Evolutionary conservation across 768 basidiomycete genomes (phyloP), one percentile per base, ranked within the genome.

Genomic region (Tubosaeta sp.): DNA sequence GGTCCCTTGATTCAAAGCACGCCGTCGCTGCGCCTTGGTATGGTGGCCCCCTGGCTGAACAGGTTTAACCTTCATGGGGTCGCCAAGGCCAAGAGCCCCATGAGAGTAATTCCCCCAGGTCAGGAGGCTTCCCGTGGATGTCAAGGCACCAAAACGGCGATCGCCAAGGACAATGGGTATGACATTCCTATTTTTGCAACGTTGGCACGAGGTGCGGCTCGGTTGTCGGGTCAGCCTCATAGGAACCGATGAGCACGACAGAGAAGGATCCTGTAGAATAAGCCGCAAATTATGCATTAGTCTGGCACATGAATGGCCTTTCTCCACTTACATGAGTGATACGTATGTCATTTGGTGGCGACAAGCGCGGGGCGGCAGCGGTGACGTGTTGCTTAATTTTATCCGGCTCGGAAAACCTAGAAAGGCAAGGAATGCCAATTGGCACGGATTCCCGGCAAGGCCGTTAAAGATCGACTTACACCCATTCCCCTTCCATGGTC

Each of bases 81-180:
- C 83, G 3, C 94, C 93, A 2, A 96, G 75, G 1, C 94, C 94
- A 34, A 96, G 74, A 2, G 93, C 93, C 10, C 94, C 94, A 27
- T 71, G 65, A 19, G 86, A 86, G 68, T 83, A 87, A 22, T 67
- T 57, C 14, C 91, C 92, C 91, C 90, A 94, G 11, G 93, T 89
- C 19, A 86, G 71, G 22, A 93, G 72, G 62, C 83, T 78, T 14
- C 94, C 95, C 21, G 75, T 67, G 34, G 79, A 74, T 3, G 91
- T 94, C 59, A 96, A 73, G 1, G 95, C 94, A 32, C 83, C 89
- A 62, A 77, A 83, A 71, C 97, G 95, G 67, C 94, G 95, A 69
- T 98, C 95, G 5, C 95, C 95, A 45, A 93, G 77, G 13, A 86
- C 85, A 48, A 95, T 83, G 45, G 90, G 89, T 53, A 97, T 94